Percentiles rank a stretch among this genome's conserved stretches.
phyloP scores from a whole-genome alignment of 2,329 filamentous ascomycete species.

The Phaeosphaeriaceae sp. region DNA sequence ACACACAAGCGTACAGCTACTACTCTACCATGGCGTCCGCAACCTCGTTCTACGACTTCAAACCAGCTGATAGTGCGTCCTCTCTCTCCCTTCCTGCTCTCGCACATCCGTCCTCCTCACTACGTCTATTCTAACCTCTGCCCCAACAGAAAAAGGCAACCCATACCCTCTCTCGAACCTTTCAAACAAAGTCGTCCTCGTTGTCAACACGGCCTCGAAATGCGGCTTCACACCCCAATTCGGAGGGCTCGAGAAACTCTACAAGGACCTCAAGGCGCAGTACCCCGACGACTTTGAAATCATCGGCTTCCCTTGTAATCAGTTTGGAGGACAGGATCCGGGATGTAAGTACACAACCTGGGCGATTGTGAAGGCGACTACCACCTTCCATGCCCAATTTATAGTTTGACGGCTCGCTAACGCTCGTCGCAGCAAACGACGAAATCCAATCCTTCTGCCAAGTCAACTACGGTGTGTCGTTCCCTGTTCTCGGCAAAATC shows the following conservation, averaged over 20 bases:
- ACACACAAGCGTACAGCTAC: constrained; percentile 8
- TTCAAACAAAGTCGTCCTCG: constrained; percentile 90
- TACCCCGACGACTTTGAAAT: constrained; percentile 81
- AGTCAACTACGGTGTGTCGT: constrained; percentile 91
- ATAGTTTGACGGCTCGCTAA: no score
- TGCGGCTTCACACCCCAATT: constrained; percentile 99
- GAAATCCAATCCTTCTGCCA: constrained; percentile 78
- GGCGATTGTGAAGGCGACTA: no score
- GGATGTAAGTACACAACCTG: constrained; percentile 58
- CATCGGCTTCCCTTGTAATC: constrained; percentile 98
- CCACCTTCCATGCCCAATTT: no score
- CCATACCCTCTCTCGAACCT: constrained; percentile 74
- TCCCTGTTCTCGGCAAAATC: constrained; percentile 89
- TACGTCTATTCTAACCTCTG: no score
- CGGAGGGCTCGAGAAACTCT: constrained; percentile 86
- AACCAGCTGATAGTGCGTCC: constrained; percentile 77
- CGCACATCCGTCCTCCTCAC: no score
- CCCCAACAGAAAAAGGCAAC: constrained; percentile 79
- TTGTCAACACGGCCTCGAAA: constrained; percentile 98
- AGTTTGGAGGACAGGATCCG: constrained; percentile 91
- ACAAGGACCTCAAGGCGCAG: constrained; percentile 74
- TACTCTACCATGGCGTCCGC: constrained; percentile 67
- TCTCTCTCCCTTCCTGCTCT: neutral
- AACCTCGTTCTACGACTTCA: constrained; percentile 82
- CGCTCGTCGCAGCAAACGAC: constrained; percentile 50